phyloP scores from a whole-genome alignment of 106 monocot species.

The Narthecium ossifragum region DNA sequence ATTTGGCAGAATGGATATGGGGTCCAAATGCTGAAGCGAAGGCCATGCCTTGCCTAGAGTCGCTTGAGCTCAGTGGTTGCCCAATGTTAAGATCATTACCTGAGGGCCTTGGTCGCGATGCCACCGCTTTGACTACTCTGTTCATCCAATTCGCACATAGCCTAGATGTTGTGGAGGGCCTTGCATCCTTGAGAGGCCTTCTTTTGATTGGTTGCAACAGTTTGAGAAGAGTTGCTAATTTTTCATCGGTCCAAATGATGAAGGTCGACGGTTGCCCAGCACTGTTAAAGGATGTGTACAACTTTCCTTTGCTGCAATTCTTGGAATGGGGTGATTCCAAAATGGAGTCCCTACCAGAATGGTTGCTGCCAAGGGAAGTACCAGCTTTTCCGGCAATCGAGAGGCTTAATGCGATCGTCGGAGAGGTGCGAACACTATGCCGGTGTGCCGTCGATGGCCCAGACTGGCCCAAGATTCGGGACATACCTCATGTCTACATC shows the following conservation, averaged over 20 bases:
- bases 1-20: constrained; percentile 5
- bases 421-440: constrained; percentile 4
- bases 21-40: background rate
- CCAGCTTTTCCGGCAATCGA: background rate
- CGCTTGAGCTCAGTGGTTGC: constrained; percentile 7
- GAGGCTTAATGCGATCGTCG: background rate
- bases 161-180: background rate
- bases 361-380: constrained; percentile 12
- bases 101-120: background rate
- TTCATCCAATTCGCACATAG: background rate
- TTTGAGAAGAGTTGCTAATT: constrained; percentile 5
- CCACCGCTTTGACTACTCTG: background rate
- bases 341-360: constrained; percentile 17
- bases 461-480: constrained; percentile 24
- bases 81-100: constrained; percentile 11
- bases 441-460: constrained; percentile 19
- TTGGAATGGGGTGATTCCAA: constrained; percentile 1
- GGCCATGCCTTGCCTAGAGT: background rate
- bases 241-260: constrained; percentile 4
- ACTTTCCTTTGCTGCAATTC: constrained; percentile 1
- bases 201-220: background rate
- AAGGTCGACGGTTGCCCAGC: background rate
- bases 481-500: constrained; percentile 14
- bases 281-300: constrained; percentile 9
- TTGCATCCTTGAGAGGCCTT: background rate